Percentiles rank a stretch among this genome's conserved stretches.
These are phyloP conservation scores for Pseudonitzschia delicatissima DNA, from an alignment of 108 stramenopile species.

Conservation along the genomic window DNA sequence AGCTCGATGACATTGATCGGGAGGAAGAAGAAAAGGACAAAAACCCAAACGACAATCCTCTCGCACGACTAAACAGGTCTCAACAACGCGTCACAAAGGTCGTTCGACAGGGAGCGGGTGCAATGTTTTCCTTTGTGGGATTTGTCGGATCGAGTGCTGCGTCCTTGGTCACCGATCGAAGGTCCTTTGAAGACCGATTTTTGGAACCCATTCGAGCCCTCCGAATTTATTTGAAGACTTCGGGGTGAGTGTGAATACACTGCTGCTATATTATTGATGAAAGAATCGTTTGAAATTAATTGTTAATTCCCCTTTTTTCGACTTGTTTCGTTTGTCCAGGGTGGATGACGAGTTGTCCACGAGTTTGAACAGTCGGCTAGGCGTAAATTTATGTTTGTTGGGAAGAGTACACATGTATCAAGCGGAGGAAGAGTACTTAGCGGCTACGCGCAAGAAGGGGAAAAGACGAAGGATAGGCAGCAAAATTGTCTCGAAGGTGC, in stretches of 20 bases:
- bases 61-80: not conserved
- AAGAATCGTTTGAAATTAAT: not conserved
- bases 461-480: conserved; percentile 6
- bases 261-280: not conserved
- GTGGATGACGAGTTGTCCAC: conserved; percentile 38
- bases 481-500: not conserved
- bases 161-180: conserved; percentile 19
- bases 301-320: no score
- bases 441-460: conserved; percentile 8
- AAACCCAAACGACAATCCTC: not conserved
- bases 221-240: conserved; percentile 16
- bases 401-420: conserved; percentile 24
- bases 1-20: not conserved
- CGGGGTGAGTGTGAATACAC: conserved; percentile 14
- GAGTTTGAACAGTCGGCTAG: conserved; percentile 18
- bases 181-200: conserved; percentile 14
- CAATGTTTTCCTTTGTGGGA: conserved; percentile 28
- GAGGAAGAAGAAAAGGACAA: not conserved
- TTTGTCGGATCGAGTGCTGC: conserved; percentile 31
- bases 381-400: conserved; percentile 24
- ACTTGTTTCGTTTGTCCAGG: no score
- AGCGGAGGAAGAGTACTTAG: not conserved
- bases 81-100: not conserved
- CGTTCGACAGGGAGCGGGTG: conserved; percentile 25
- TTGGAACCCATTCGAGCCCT: conserved; percentile 25